Base-by-base conservation (phyloP, 768 basidiomycete genomes). In the Leccinum sublutescens region DNA sequence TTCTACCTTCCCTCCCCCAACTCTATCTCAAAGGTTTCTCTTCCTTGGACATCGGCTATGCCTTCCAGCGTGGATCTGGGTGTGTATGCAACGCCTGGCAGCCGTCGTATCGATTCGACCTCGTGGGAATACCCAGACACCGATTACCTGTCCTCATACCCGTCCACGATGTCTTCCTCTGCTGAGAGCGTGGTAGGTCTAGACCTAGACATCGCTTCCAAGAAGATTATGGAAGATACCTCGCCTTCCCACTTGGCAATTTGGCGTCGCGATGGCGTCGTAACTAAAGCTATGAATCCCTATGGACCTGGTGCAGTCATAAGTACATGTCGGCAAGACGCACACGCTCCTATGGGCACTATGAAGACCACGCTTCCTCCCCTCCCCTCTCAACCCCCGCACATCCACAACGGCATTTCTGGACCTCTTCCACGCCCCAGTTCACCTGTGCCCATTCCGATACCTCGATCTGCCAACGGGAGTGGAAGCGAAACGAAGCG, bases 1-100 rank as follows among this genome's bases (percentile, higher is more conserved):
- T 85, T 82, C 63, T 85, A 80, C 64, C 72, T 84, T 55, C 75
- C 76, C 55, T 80, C 79, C 38, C 76, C 81, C 2, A 69, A 75
- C 38, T 77, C 78, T 17, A 60, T 74, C 15, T 76, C 78, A 19
- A 75, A 74, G 64, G 63, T 70, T 29, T 77, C 76, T 31, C 60
- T 73, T 6, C 68, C 71, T 27, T 73, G 73, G 71, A 68, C 71
- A 19, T 62, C 75, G 36, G 63, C 67, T 29, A 69, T 79, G 67
- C 73, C 72, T 15, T 78, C 77, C 14, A 74, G 77, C 25, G 77
- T 76, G 55, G 73, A 76, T 57, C 61, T 78, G 33, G 69, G 76
- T 52, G 66, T 68, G 49, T 72, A 77, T 62, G 78, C 65, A 59
- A 80, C 80, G 12, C 76, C 75, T 12, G 75, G 73, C n/a, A 80